Percentiles rank a stretch among this genome's conserved stretches.
Evolutionary conservation across 352 stramenopile species (phyloP).

Genomic region (Phytopythium montanum): DNA sequence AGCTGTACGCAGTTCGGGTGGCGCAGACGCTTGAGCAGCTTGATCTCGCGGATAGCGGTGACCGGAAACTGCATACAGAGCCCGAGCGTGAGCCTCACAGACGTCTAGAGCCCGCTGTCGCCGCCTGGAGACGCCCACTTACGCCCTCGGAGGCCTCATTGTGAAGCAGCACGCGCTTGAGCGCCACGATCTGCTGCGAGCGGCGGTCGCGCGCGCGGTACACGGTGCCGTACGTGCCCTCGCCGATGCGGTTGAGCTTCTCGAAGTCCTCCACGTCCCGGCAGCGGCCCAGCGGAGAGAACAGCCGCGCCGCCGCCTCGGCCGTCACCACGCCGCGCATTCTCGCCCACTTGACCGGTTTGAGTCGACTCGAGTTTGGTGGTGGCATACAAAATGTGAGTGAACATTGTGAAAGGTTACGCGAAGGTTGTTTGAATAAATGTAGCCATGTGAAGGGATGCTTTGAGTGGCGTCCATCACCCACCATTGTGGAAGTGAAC

Average conservation of each 20-base stretch:
- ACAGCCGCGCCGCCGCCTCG: conserved; percentile 21
- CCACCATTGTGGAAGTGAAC: neutral
- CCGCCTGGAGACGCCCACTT: conserved; percentile 5
- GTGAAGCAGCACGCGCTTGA: conserved; percentile 92
- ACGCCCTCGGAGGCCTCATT: conserved; percentile 90
- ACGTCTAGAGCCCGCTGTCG: neutral
- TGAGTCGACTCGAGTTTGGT: too few relatives aligned
- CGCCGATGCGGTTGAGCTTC: conserved; percentile 79
- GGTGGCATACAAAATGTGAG: neutral
- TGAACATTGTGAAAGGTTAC: neutral
- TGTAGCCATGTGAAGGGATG: conserved; percentile 1
- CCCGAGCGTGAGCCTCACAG: neutral
- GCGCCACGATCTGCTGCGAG: conserved; percentile 71
- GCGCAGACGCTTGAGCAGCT: conserved; percentile 57
- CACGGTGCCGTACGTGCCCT: conserved; percentile 87
- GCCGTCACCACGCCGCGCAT: conserved; percentile 3
- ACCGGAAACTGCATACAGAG: conserved; percentile 49
- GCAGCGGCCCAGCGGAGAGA: conserved; percentile 43
- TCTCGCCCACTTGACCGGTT: neutral
- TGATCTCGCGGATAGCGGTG: conserved; percentile 76
- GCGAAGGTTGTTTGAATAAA: neutral
- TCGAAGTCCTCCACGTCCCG: conserved; percentile 63
- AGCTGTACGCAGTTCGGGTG: conserved; percentile 76
- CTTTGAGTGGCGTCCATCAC: neutral
- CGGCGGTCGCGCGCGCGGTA: conserved; percentile 80